Base-by-base conservation (phyloP, 768 basidiomycete genomes). In the Tricholoma terreum region DNA sequence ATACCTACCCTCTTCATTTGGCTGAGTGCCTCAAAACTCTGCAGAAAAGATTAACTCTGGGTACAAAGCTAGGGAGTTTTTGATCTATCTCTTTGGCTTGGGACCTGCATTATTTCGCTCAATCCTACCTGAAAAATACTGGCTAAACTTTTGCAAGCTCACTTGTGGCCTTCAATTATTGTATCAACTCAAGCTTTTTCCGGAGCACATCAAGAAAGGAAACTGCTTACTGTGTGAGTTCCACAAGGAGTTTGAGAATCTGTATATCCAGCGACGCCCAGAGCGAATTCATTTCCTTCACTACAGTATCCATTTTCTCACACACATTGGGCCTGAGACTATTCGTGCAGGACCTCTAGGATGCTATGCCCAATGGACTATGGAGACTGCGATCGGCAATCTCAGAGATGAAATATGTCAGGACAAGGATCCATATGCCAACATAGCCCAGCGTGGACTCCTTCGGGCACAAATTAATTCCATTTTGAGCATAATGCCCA, bases 51-150 rank as follows among this genome's bases (percentile, higher is more conserved):
- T n/a, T n/a, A n/a, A 65, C 66, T 67, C 64, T 27, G 69, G 68
- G 6, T 73, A 70, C 54, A 73, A 73, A 45, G 67, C 66, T 8
- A 64, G 61, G 42, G 71, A 72, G 56, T 71, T 49, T 46, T 27
- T 60, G 4, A 30, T 67, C 12, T 71, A 69, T 36, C 34, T 73
- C 12, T 68, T 55, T 55, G 61, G 67, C 6, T 54, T 73, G 6
- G 71, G 60, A 0, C 69, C 69, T 4, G 69, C 62, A 0, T 56
- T 74, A 1, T 54, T 74, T 17, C 55, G 51, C 15, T 36, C 50
- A 0, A 57, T 71, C 30, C 67, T 73, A 0, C 71, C 68, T 1
- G 19, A 60, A 8, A 43, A 9, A n/a, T 71, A 65, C 34, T 75
- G 61, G 51, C 15, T 24, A 9, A 57, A 71, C 40, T 72, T 60